Evolutionary conservation across 2,329 filamentous ascomycete genomes (phyloP).

Genomic region (Basipetospora chlamydospora): DNA sequence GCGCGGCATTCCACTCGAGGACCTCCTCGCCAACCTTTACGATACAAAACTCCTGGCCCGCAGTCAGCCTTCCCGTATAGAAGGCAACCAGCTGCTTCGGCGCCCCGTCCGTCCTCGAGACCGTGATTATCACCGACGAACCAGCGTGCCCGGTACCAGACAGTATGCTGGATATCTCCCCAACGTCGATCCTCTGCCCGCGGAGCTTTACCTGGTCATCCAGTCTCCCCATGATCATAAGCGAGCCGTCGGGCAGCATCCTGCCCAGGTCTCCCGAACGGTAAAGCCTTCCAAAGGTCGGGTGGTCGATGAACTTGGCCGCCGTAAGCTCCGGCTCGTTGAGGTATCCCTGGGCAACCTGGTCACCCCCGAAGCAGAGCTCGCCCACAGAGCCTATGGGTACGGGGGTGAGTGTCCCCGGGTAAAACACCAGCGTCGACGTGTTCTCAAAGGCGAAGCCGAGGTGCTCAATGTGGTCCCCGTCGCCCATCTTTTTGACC

Average conservation of each 20-base stretch:
- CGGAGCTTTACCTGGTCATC: conserved; percentile 75
- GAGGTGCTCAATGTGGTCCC: conserved; percentile 58
- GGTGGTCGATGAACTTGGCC: conserved; percentile 55
- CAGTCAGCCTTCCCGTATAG: conserved; percentile 31
- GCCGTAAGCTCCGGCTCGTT: conserved; percentile 47
- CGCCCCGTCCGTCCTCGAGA: conserved; percentile 23
- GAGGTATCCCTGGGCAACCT: conserved; percentile 64
- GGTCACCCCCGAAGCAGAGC: conserved; percentile 73
- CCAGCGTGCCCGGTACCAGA: conserved; percentile 33
- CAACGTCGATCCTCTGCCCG: conserved; percentile 65
- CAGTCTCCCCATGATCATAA: conserved; percentile 57
- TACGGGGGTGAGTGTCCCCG: conserved; percentile 32
- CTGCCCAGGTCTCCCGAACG: conserved; percentile 71
- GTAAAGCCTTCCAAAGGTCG: conserved; percentile 58
- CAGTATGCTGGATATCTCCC: conserved; percentile 51
- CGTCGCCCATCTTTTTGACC: conserved; percentile 43
- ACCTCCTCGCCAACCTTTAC: conserved; percentile 14
- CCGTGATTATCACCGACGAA: conserved; percentile 51
- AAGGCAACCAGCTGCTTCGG: conserved; percentile 51
- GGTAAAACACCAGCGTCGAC: conserved; percentile 49
- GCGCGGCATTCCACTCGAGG: conserved; percentile 8
- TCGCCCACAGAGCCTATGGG: conserved; percentile 66
- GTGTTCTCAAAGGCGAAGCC: conserved; percentile 63
- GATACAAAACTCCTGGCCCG: conserved; percentile 15
- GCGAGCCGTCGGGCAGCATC: conserved; percentile 60